phyloP scores from a whole-genome alignment of 495 filamentous ascomycete genomes.

The Penicillium desertorum region DNA sequence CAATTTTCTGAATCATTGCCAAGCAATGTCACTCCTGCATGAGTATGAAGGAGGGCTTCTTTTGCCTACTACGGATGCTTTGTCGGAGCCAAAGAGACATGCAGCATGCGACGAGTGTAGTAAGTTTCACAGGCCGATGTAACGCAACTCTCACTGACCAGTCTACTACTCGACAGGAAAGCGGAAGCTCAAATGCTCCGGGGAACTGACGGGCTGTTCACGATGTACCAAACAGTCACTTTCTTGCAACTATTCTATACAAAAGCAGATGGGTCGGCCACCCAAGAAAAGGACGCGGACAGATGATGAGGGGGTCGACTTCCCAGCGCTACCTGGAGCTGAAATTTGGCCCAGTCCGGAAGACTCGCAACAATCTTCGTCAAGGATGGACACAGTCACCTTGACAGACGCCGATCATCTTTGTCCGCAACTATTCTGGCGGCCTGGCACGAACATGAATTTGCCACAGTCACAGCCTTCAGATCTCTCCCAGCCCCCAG shows the following conservation, averaged over 20 bases:
- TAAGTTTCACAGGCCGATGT: slow-evolving; percentile 19
- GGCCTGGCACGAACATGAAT: slow-evolving; percentile 11
- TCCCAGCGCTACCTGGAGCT: slow-evolving; percentile 17
- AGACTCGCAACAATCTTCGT: slow-evolving; percentile 19
- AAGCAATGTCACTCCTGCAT: slow-evolving; percentile 7
- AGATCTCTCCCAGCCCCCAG: slow-evolving; percentile 23
- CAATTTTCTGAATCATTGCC: background rate
- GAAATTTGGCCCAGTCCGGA: slow-evolving; percentile 30
- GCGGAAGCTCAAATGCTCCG: slow-evolving; percentile 52
- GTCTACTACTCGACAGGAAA: slow-evolving; percentile 31
- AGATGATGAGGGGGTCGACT: slow-evolving; percentile 29
- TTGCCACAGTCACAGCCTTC: slow-evolving; percentile 19
- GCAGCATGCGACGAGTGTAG: slow-evolving; percentile 47
- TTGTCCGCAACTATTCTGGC: slow-evolving; percentile 30
- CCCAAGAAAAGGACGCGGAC: slow-evolving; percentile 44
- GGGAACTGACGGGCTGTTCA: slow-evolving; percentile 41
- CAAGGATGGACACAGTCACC: slow-evolving; percentile 9
- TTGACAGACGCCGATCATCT: slow-evolving; percentile 26
- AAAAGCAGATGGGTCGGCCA: slow-evolving; percentile 51
- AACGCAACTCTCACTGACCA: slow-evolving; percentile 20
- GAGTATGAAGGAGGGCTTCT: background rate
- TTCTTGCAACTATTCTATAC: slow-evolving; percentile 45
- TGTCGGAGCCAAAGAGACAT: slow-evolving; percentile 35
- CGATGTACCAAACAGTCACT: slow-evolving; percentile 46
- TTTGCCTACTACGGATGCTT: background rate